Conservation (phyloP, 2,329 filamentous ascomycete species). For the Penicillium thymicola region DNA sequence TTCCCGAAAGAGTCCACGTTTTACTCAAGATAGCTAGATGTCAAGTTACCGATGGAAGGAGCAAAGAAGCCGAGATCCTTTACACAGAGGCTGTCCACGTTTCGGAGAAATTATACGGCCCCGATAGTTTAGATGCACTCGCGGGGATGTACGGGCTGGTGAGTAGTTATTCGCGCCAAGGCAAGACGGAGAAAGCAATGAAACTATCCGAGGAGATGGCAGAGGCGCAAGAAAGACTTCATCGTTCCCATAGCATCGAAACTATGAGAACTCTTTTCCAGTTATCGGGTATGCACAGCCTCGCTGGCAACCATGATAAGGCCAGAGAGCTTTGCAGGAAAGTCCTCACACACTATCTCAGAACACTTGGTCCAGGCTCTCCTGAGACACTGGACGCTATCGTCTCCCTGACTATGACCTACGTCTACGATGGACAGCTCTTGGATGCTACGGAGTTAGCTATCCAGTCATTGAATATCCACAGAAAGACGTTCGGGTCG, state of each 20-base stretch:
- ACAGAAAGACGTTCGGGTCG: background rate
- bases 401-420: background rate
- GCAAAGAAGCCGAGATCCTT: conserved; percentile 12
- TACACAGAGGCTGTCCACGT: background rate
- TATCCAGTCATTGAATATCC: background rate
- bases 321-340: background rate
- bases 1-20: background rate
- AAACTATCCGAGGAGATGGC: background rate
- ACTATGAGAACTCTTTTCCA: too few species aligned
- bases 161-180: background rate
- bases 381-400: too few species aligned
- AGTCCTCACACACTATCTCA: background rate
- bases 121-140: too few species aligned
- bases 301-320: too few species aligned
- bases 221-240: background rate
- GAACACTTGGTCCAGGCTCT: background rate
- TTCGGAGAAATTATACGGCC: background rate
- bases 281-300: too few species aligned
- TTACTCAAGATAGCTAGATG: conserved; percentile 6
- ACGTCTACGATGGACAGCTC: background rate
- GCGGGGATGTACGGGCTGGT: too few species aligned
- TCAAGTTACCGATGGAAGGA: conserved; percentile 16
- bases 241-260: background rate
- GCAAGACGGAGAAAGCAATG: background rate
- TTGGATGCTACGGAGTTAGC: conserved; percentile 2